Conservation (phyloP, 2,329 filamentous ascomycete genomes). For the Fusarium piperis region DNA sequence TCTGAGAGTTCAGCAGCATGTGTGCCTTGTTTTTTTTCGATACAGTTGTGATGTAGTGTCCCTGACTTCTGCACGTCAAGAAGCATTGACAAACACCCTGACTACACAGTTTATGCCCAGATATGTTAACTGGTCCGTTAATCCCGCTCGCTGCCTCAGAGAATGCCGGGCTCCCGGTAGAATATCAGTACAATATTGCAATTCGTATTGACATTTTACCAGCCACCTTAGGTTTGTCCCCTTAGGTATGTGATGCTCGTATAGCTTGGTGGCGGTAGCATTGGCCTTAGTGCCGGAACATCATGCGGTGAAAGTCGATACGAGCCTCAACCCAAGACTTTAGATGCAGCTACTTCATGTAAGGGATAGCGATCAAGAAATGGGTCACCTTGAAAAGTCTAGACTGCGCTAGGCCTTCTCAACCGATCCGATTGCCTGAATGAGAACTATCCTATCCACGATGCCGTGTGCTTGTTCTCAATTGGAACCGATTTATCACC, state of each 20-base stretch:
- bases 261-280: background rate
- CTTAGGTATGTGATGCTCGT: background rate
- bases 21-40: background rate
- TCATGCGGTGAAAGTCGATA: background rate
- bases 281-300: background rate
- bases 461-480: background rate
- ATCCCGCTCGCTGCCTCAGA: background rate
- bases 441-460: background rate
- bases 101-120: background rate
- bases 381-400: background rate
- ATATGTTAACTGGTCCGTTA: no score
- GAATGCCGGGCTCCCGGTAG: background rate
- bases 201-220: background rate
- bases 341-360: background rate
- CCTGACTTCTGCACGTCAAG: background rate
- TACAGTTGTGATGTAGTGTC: background rate
- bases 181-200: background rate
- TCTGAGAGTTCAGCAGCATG: background rate
- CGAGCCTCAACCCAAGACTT: background rate
- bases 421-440: background rate
- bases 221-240: background rate
- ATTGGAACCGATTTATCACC: background rate
- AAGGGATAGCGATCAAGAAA: background rate
- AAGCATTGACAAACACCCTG: background rate
- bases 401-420: background rate